phyloP scores from a whole-genome alignment of 352 stramenopile genomes.

The Pythium sp. region DNA sequence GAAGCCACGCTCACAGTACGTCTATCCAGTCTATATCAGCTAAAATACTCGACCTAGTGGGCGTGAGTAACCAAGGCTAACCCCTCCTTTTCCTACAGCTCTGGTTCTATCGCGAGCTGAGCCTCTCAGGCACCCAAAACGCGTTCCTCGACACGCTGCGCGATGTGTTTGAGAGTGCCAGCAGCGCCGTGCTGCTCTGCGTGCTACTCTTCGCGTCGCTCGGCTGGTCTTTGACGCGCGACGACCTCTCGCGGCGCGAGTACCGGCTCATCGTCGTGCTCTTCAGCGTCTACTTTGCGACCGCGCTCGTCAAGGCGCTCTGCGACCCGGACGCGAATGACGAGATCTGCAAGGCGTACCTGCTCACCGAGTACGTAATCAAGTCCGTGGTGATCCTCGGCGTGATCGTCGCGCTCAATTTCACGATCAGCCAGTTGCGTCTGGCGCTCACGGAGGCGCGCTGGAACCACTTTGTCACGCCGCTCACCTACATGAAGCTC shows the following conservation, averaged over 20 bases:
- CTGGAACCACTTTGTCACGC: slow-evolving; percentile 58
- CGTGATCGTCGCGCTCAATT: slow-evolving; percentile 68
- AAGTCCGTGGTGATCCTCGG: slow-evolving; percentile 66
- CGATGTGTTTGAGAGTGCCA: slow-evolving; percentile 36
- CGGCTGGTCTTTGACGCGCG: slow-evolving; percentile 60
- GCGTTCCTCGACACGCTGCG: slow-evolving; percentile 29
- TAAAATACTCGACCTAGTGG: not conserved
- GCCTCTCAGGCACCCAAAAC: slow-evolving; percentile 27
- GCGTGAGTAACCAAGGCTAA: not conserved
- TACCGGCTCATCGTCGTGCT: slow-evolving; percentile 30
- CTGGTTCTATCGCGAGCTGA: slow-evolving; percentile 49
- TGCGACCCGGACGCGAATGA: slow-evolving; percentile 42
- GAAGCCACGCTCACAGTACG: slow-evolving; percentile 44
- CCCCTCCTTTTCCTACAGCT: slow-evolving; percentile 22
- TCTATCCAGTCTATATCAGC: not conserved
- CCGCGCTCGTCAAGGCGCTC: slow-evolving; percentile 42
- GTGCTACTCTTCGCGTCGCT: slow-evolving; percentile 54
- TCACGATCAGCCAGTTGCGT: slow-evolving; percentile 55
- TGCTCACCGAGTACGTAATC: slow-evolving; percentile 64
- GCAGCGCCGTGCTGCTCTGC: slow-evolving; percentile 35
- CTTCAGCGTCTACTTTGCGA: slow-evolving; percentile 37
- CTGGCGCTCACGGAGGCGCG: slow-evolving; percentile 41
- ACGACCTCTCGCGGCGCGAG: slow-evolving; percentile 41
- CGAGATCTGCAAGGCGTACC: slow-evolving; percentile 52
- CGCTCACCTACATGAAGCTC: slow-evolving; percentile 68